These are phyloP conservation scores for Botrytis aclada DNA, from an alignment of 2,329 filamentous ascomycete genomes.

Conservation along the genomic window DNA sequence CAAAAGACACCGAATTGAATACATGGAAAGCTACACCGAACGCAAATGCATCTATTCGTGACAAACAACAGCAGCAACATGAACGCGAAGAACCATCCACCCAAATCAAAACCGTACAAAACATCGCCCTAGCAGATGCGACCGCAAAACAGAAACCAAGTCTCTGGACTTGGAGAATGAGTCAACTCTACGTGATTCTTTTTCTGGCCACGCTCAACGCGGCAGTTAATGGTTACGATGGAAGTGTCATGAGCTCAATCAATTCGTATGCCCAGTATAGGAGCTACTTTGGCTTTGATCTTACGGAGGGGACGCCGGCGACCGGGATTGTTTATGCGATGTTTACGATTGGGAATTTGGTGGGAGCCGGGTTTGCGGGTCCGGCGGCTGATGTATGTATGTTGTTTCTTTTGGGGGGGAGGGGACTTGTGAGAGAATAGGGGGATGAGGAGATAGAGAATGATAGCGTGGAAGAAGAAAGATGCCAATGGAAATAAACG, in stretches of 20 bases:
- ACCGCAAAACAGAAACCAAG: conserved; percentile 14
- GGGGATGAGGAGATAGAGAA: rapidly evolving
- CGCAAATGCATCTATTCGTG: background rate
- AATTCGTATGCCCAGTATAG: conserved; percentile 46
- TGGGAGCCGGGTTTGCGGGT: conserved; percentile 7
- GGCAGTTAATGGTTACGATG: conserved; percentile 45
- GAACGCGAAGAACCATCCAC: background rate
- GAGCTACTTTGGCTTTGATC: conserved; percentile 23
- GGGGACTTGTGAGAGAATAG: too few relatives aligned
- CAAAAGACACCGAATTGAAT: background rate
- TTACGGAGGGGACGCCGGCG: conserved; percentile 22
- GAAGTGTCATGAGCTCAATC: conserved; percentile 49
- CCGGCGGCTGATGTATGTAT: conserved; percentile 17
- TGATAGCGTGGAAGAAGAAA: background rate
- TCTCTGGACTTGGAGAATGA: conserved; percentile 11
- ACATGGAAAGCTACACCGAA: background rate
- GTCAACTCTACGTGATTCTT: conserved; percentile 22
- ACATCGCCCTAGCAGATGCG: background rate
- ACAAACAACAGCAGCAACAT: background rate
- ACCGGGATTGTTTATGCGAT: conserved; percentile 28
- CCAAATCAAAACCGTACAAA: background rate
- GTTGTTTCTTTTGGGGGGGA: background rate
- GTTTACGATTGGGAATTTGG: conserved; percentile 19
- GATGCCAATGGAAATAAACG: background rate
- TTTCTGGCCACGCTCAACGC: conserved; percentile 26